phyloP scores from a whole-genome alignment of 75 land plant genomes.

The Ceratopteris richardii region DNA sequence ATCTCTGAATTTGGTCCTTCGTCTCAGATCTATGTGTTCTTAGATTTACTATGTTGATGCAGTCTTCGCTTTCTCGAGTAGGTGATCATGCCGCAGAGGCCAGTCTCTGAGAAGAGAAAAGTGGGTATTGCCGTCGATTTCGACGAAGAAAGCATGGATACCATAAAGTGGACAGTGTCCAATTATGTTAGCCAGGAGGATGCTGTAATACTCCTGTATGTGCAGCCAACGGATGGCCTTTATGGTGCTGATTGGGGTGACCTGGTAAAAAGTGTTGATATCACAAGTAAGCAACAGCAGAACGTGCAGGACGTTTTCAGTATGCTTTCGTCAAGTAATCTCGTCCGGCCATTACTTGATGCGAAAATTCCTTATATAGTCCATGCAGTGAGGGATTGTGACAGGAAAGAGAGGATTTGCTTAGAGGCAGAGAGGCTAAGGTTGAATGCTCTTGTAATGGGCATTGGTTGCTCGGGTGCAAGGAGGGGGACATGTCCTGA shows the following conservation, averaged over 20 bases:
- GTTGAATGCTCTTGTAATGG: background rate
- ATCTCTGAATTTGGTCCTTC: too few relatives aligned
- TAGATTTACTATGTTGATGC: background rate
- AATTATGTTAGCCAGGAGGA: background rate
- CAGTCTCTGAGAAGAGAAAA: background rate
- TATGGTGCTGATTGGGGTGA: conserved; percentile 9
- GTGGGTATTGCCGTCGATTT: conserved; percentile 3
- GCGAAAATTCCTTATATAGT: background rate
- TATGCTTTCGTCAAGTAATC: background rate
- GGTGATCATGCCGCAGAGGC: background rate
- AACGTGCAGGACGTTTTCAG: background rate
- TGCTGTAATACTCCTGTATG: background rate
- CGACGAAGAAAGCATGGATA: background rate
- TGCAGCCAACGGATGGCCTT: background rate
- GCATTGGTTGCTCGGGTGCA: too few relatives aligned
- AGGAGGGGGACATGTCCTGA: too few relatives aligned
- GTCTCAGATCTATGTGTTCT: too few relatives aligned
- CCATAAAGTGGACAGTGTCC: conserved; percentile 5
- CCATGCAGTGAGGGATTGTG: background rate
- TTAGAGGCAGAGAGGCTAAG: background rate
- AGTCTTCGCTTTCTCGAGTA: background rate
- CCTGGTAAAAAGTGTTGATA: background rate
- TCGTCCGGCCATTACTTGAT: background rate
- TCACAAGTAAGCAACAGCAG: background rate
- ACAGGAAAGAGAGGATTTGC: conserved; percentile 1